These are phyloP conservation scores for Zostera marina DNA, from an alignment of 116 monocot species.

Conservation along the genomic window DNA sequence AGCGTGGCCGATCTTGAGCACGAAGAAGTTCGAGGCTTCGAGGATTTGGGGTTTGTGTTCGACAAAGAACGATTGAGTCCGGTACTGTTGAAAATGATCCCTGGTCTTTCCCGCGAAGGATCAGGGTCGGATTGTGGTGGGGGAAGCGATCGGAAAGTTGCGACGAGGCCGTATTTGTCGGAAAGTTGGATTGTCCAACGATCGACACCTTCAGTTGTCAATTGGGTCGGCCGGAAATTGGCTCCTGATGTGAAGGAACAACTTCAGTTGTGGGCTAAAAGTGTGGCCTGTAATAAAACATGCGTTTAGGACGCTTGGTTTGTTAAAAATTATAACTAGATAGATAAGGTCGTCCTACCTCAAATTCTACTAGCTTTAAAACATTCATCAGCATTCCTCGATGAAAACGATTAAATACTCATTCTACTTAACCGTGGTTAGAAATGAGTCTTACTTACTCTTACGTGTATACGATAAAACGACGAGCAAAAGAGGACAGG, in stretches of 20 bases:
- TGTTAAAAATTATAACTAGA: no score
- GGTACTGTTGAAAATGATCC: conserved; percentile 17
- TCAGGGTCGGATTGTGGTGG: background rate
- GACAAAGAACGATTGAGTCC: conserved; percentile 26
- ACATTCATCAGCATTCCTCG: no score
- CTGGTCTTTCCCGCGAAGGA: conserved; percentile 11
- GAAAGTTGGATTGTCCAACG: conserved; percentile 28
- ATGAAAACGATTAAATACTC: no score
- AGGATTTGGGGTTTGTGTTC: conserved; percentile 61
- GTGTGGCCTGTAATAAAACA: conserved; percentile 34
- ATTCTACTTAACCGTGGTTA: no score
- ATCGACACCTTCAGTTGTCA: conserved; percentile 20
- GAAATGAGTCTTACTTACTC: no score
- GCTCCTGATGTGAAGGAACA: conserved; percentile 42
- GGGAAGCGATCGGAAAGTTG: background rate
- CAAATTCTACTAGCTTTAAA: no score
- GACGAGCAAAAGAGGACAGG: no score
- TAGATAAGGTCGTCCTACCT: no score
- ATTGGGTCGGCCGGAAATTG: conserved; percentile 20
- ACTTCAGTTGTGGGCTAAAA: conserved; percentile 58
- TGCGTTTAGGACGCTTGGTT: no score
- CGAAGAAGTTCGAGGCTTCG: conserved; percentile 61
- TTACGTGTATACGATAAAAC: no score
- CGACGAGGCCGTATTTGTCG: conserved; percentile 32
- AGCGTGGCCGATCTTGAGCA: conserved; percentile 47